Evolutionary conservation across 2,329 filamentous ascomycete genomes (phyloP).

Genomic region (Pseudocercospora pini-densiflorae): DNA sequence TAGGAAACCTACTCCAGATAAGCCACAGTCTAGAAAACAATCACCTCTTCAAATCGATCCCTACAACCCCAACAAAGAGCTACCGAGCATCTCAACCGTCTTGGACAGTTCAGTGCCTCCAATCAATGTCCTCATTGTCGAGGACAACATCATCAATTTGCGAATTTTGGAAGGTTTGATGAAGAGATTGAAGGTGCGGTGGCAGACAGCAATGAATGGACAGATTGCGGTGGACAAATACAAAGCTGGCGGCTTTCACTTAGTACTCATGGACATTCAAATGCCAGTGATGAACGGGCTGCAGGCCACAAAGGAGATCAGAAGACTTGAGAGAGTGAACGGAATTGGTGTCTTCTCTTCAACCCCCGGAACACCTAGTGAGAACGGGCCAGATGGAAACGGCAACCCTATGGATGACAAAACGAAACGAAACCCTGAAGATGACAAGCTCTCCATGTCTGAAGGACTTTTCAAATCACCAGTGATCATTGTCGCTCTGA

Average conservation of each 20-base stretch:
- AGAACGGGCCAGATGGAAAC: conserved; percentile 34
- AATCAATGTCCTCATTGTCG: conserved; percentile 96
- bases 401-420: conserved; percentile 43
- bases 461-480: conserved; percentile 84
- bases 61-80: conserved; percentile 23
- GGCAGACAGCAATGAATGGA: conserved; percentile 97
- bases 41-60: conserved; percentile 22
- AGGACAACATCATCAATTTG: conserved; percentile 98
- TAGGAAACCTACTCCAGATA: conserved; percentile 35
- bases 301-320: conserved; percentile 93
- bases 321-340: conserved; percentile 85
- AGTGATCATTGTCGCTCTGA: conserved; percentile 96
- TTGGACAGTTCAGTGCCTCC: conserved; percentile 86
- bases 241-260: conserved; percentile 88
- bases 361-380: conserved; percentile 48
- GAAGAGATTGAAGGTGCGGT: conserved; percentile 91
- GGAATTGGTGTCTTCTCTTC: conserved; percentile 84
- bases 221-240: conserved; percentile 92
- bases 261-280: conserved; percentile 99
- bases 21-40: conserved; percentile 21
- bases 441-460: conserved; percentile 71
- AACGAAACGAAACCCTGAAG: conserved; percentile 54
- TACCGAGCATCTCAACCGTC: conserved; percentile 45
- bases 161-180: conserved; percentile 93
- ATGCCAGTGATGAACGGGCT: conserved; percentile 95